Evolutionary conservation across 345 rosid genomes (phyloP).

Genomic region (Pistacia integerrima): DNA sequence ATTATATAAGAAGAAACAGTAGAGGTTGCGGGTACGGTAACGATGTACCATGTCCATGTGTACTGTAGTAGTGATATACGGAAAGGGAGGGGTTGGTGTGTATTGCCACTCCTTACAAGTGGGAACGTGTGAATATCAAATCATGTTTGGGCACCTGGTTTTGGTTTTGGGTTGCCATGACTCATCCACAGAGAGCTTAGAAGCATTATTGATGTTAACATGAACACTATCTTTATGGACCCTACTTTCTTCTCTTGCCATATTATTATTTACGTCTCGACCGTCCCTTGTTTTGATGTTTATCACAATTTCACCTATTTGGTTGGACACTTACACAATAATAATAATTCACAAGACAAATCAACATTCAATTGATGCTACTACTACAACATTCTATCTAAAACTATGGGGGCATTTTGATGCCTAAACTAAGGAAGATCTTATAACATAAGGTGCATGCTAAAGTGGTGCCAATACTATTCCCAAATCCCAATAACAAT

Average conservation of each 20-base stretch:
- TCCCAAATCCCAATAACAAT: no score
- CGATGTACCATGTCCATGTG: background rate
- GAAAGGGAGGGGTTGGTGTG: constrained; percentile 15
- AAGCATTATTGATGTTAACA: background rate
- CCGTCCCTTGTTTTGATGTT: constrained; percentile 1
- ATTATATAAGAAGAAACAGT: background rate
- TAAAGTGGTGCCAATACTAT: background rate
- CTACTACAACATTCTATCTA: background rate
- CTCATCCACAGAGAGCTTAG: no score
- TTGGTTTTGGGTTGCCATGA: no score
- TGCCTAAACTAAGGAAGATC: background rate
- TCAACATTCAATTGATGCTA: background rate
- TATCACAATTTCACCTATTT: background rate
- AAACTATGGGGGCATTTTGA: background rate
- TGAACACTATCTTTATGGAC: constrained; percentile 3
- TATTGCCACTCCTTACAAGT: constrained; percentile 31
- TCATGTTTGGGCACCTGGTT: no score
- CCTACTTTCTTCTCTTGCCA: background rate
- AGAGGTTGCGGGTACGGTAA: constrained; percentile 24
- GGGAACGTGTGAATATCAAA: constrained; percentile 29
- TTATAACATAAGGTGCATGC: background rate
- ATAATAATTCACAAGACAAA: background rate
- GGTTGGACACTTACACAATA: background rate
- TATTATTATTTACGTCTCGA: background rate
- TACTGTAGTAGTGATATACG: constrained; percentile 12